Percentiles rank a stretch among this genome's conserved stretches.
phyloP scores from a whole-genome alignment of 2,329 filamentous ascomycete genomes.

The Aspergillus chevalieri region DNA sequence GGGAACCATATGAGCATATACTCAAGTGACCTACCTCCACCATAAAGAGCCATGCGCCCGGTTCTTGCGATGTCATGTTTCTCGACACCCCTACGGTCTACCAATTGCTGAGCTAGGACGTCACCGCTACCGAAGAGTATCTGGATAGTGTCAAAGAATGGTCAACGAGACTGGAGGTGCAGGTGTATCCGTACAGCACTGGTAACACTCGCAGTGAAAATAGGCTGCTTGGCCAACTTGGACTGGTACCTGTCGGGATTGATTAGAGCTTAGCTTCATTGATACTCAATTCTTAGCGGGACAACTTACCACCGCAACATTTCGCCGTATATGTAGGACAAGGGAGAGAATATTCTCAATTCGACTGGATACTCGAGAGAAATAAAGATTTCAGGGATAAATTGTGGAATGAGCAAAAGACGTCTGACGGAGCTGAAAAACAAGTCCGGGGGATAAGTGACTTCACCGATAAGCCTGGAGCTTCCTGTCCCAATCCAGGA shows the following conservation, averaged over 20 bases:
- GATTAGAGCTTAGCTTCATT: conserved; percentile 13
- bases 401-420: too few relatives aligned
- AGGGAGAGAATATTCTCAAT: background rate
- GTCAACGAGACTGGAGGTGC: conserved; percentile 1
- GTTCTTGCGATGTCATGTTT: conserved; percentile 61
- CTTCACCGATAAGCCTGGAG: conserved; percentile 12
- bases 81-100: conserved; percentile 71
- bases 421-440: background rate
- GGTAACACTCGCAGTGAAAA: conserved; percentile 85
- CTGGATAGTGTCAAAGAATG: conserved; percentile 30
- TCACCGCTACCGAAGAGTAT: conserved; percentile 91
- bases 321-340: conserved; percentile 3
- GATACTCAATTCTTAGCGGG: background rate
- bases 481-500: conserved; percentile 6
- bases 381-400: conserved; percentile 7
- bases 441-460: conserved; percentile 8
- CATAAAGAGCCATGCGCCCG: conserved; percentile 45
- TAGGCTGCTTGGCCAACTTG: conserved; percentile 69
- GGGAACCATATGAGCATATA: conserved; percentile 1
- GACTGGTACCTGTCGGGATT: conserved; percentile 66
- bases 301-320: conserved; percentile 34
- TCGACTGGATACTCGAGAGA: background rate
- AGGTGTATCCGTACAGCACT: conserved; percentile 55
- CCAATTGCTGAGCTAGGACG: conserved; percentile 79
- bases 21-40: conserved; percentile 36